Conservation (phyloP, 1,284 basidiomycete species). For the Ganoderma boninense region DNA sequence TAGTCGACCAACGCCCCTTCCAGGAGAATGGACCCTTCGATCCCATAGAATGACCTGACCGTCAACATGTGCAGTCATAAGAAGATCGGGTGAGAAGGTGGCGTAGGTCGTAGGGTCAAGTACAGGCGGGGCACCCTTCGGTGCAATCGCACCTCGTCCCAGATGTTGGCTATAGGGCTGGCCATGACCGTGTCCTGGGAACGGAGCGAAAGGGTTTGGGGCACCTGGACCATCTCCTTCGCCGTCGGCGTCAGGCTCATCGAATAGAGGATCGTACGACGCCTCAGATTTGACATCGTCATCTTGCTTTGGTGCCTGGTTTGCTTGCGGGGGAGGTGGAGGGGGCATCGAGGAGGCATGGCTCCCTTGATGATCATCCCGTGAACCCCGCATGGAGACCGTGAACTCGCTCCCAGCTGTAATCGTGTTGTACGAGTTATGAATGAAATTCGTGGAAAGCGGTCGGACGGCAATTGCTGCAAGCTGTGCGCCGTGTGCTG, state of each 20-base stretch:
- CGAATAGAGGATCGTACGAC: conserved; percentile 84
- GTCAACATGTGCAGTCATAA: conserved; percentile 92
- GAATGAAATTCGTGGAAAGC: conserved; percentile 47
- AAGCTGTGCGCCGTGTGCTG: conserved; percentile 88
- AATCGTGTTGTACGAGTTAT: conserved; percentile 32
- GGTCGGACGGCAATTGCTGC: conserved; percentile 86
- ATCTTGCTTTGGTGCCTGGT: conserved; percentile 35
- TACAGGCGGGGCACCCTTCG: conserved; percentile 77
- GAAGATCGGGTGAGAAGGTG: conserved; percentile 81
- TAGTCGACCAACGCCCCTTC: conserved; percentile 82
- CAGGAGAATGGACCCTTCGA: conserved; percentile 70
- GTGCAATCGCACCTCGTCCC: conserved; percentile 41
- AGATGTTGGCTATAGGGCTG: conserved; percentile 23
- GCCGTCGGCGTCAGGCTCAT: conserved; percentile 69
- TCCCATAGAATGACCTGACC: conserved; percentile 96
- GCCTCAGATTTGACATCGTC: conserved; percentile 76
- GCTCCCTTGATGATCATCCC: conserved; percentile 13
- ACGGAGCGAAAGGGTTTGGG: conserved; percentile 11
- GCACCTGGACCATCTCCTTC: conserved; percentile 43
- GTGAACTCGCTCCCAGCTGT: conserved; percentile 30
- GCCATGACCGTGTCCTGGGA: conserved; percentile 13
- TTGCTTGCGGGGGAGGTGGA: conserved; percentile 12
- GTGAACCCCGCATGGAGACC: conserved; percentile 25
- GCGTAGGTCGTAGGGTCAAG: conserved; percentile 68
- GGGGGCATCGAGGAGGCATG: conserved; percentile 14